A percentile compares a stretch with the other conserved stretches of the same genome.
phyloP scores from a whole-genome alignment of 2,329 filamentous ascomycete species.

The Xylariales sp. region DNA sequence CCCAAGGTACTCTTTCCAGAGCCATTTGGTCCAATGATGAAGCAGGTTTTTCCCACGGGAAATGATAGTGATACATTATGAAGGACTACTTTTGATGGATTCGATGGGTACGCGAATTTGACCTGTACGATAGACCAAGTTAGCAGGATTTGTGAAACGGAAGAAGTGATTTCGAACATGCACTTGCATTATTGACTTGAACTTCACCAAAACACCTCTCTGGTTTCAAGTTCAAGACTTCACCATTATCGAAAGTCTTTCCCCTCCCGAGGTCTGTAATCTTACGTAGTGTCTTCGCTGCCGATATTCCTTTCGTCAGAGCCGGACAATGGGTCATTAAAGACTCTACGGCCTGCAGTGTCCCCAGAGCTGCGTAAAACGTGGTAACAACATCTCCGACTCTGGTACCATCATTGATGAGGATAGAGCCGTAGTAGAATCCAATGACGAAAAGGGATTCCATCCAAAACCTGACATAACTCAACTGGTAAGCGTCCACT shows the following conservation, averaged over 20 bases:
- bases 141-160: not conserved
- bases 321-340: conserved; percentile 74
- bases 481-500: conserved; percentile 67
- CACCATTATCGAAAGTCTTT: conserved; percentile 22
- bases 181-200: conserved; percentile 60
- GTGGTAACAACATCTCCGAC: conserved; percentile 73
- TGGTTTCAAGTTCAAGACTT: conserved; percentile 28
- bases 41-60: conserved; percentile 66
- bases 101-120: conserved; percentile 77
- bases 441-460: conserved; percentile 79
- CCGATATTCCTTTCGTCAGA: conserved; percentile 73
- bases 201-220: conserved; percentile 60
- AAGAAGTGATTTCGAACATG: conserved; percentile 2
- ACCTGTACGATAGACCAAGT: conserved; percentile 47
- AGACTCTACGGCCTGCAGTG: conserved; percentile 69
- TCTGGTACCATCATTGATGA: conserved; percentile 58
- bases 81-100: conserved; percentile 56
- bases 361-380: conserved; percentile 77
- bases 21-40: conserved; percentile 80
- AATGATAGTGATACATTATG: conserved; percentile 64
- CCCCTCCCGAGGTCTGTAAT: no score
- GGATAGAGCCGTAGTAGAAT: conserved; percentile 78
- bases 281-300: conserved; percentile 58
- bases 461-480: conserved; percentile 68
- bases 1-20: conserved; percentile 90